These are phyloP conservation scores for Citrus maxima DNA, from an alignment of 345 rosid species.

Conservation along the genomic window DNA sequence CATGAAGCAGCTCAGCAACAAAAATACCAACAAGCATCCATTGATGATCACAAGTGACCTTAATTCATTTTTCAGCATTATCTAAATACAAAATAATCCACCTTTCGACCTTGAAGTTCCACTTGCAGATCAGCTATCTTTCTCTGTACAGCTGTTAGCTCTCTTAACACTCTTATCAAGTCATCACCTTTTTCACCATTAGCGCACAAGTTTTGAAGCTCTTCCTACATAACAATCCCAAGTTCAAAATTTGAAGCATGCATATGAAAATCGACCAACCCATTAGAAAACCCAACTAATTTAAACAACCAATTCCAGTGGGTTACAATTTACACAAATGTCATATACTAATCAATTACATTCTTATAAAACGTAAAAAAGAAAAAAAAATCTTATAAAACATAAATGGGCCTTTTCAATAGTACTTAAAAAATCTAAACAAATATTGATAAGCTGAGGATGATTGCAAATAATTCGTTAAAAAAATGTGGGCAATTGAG, in stretches of 20 bases:
- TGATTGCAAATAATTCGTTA: background rate
- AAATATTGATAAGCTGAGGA: background rate
- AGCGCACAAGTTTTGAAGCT: conserved; percentile 55
- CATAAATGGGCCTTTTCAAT: background rate
- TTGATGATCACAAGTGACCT: background rate
- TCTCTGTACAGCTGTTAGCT: conserved; percentile 82
- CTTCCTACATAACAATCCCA: conserved; percentile 39
- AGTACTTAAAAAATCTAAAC: background rate
- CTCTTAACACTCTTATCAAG: conserved; percentile 73
- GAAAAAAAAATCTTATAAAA: background rate
- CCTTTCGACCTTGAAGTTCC: conserved; percentile 99
- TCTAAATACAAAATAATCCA: conserved; percentile 12
- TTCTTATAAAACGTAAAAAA: background rate
- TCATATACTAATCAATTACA: background rate
- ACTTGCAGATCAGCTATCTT: conserved; percentile 95
- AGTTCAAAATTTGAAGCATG: background rate
- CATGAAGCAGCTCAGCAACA: conserved; percentile 2
- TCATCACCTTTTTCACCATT: conserved; percentile 72
- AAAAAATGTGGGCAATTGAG: background rate
- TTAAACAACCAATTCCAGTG: background rate
- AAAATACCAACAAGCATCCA: background rate
- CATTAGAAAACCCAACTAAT: background rate
- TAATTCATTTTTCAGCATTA: background rate
- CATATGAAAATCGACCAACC: background rate
- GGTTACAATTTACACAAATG: background rate